A percentile compares a stretch with the other conserved stretches of the same genome.
phyloP scores from a whole-genome alignment of 2,329 filamentous ascomycete genomes.

The Zelopaecilomyces penicillatus region DNA sequence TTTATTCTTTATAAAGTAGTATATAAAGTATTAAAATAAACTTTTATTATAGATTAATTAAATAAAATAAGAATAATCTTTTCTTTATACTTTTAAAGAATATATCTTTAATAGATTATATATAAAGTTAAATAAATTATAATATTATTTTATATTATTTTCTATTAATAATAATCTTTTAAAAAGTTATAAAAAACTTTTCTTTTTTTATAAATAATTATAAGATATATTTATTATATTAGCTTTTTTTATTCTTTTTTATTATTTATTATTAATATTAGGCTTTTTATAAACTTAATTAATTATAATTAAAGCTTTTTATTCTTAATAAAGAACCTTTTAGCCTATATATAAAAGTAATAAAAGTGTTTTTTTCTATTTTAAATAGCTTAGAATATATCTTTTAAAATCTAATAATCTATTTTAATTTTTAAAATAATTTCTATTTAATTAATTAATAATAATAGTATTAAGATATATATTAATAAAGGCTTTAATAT shows the following conservation, averaged over 20 bases:
- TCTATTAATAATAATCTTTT: not conserved
- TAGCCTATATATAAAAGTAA: no score
- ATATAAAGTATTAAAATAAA: not conserved
- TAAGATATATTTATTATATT: no score
- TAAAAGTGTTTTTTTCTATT: not conserved
- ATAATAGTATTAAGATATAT: not conserved
- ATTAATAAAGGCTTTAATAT: not conserved
- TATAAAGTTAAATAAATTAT: not conserved
- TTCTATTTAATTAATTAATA: not conserved
- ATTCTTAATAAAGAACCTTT: no score
- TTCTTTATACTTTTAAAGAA: not conserved
- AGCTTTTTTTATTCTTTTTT: no score
- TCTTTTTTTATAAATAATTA: no score
- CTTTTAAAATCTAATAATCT: not conserved
- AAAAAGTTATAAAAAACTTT: no score
- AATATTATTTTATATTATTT: not conserved
- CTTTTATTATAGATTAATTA: not conserved
- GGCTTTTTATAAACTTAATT: no score
- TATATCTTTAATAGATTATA: not conserved
- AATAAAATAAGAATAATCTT: not conserved
- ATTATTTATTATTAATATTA: no score
- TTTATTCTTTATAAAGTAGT: not conserved
- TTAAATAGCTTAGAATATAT: not conserved
- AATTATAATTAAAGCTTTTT: no score
- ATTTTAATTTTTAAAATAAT: not conserved